Base-by-base conservation (phyloP, 1,284 basidiomycete species). In the Ceratobasidium sp. region DNA sequence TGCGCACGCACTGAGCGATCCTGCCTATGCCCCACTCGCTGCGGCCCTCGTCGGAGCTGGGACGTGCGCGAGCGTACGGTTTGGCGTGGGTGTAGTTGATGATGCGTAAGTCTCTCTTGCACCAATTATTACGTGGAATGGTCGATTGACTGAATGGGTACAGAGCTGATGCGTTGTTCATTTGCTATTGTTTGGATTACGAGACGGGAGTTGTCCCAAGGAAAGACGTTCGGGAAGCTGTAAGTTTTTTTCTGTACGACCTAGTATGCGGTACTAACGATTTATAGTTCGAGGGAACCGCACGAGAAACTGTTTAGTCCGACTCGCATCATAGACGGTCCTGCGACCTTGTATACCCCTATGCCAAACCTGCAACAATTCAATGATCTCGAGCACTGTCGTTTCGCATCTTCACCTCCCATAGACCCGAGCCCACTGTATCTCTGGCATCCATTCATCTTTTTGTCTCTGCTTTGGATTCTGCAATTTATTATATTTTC, bases 161-260 rank as follows among this genome's bases (percentile, higher is more conserved):
- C 71, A 85, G 82, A 35, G 89, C 91, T 69, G 93, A 96, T 75
- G 89, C 93, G 1, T 76, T 96, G 60, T 96, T 93, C 76, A 83
- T 96, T 45, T 96, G 94, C 75, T 93, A 93, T 76, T 92, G 92
- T 74, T 92, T 96, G 64, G 93, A 95, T 76, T 87, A 89, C 73
- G 91, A 91, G 57, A 80, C 83, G 0, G 90, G 90, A 0, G 83
- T 85, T 47, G 79, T 80, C 53, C 86, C 86, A 70, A 83, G 85
- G 60, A 83, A 86, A 56, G 87, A 91, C 75, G 90, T 92, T 12
- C 89, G 88, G 72, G 80, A 84, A 55, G 87, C 88, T 43, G 87
- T 93, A 76, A 77, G 90, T 83, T 27, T 3, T 22, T 35, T 54
- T n/a, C 34, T 31, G 32, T 50, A 20, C n/a, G 49, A 32, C 25